Base-by-base conservation (phyloP, 352 stramenopile species). In the Pelagophyceae sp. region DNA sequence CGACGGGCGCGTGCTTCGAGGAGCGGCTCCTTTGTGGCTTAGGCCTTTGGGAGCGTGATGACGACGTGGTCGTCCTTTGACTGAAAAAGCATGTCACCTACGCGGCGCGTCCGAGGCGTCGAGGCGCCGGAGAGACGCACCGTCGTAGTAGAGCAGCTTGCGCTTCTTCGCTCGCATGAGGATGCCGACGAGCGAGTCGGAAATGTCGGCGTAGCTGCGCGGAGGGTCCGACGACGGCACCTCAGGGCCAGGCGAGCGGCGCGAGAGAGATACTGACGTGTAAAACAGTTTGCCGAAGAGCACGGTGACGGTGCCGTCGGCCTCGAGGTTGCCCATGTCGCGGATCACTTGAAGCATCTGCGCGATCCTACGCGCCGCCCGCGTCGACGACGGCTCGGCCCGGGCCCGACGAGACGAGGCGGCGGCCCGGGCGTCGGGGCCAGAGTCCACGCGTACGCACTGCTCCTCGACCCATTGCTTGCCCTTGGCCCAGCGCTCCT, bases 81-180 rank as follows among this genome's bases (percentile, higher is more conserved):
- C 63, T 82, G 75, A 45, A 82, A 82, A 65, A 82, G 78, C 78
- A 82, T 82, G 70, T 82, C 78, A 33, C n/a, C n/a, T n/a, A n/a
- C n/a, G n/a, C n/a, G n/a, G n/a, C n/a, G n/a, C n/a, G n/a, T n/a
- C n/a, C n/a, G n/a, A n/a, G n/a, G n/a, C n/a, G n/a, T n/a, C n/a
- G n/a, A n/a, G n/a, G n/a, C n/a, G n/a, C n/a, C n/a, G n/a, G n/a
- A n/a, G n/a, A n/a, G n/a, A n/a, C n/a, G n/a, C n/a, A n/a, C 78
- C 78, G 19, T 63, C 32, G 72, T 82, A 82, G 35, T 78, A 80
- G 71, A 82, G 32, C 0, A 67, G 69, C 38, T 82, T 82, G 38
- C 72, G 51, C 71, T 80, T 80, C 76, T 82, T 82, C 0, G 70
- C 78, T 37, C 76, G 69, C 76, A 82, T 80, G 19, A 82, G 29